Evolutionary conservation across 441 rosid species (phyloP), one percentile per base, ranked within the genome.

Genomic region (Euphorbia celastroides): DNA sequence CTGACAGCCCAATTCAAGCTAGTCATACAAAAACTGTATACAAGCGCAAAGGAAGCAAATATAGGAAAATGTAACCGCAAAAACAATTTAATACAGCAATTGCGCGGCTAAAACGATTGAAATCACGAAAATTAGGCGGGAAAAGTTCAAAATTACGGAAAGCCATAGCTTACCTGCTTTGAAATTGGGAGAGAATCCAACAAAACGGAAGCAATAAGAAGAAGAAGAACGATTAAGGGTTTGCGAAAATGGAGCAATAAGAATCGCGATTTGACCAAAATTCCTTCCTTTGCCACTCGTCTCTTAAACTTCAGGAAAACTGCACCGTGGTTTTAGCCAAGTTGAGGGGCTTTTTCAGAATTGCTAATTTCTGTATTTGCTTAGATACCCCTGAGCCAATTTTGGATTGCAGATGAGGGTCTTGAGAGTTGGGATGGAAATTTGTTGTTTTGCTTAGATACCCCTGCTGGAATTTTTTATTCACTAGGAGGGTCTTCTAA

Each of bases 271-370:
- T 60, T 25, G 38, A 51, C 52, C 65, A 42, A 60, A n/a, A 51
- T 48, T 68, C 34, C 66, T 60, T 32, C 32, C 17, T 60, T 68
- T 38, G 66, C 66, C 72, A 51, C 66, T 36, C 27, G 19, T 17
- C 27, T 12, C 28, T n/a, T 17, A 38, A 5, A 10, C 34, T 51
- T 34, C 13, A 36, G 23, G 59, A 32, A 17, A 50, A 16, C 8
- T n/a, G 9, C 51, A 25, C 11, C 50, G 65, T 56, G 7, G 41
- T 60, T 50, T 34, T 46, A 31, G 4, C 11, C 17, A 60, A 59
- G 12, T 50, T 34, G 20, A 25, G 57, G 65, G 71, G 71, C 59
- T 46, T 19, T 68, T 68, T 59, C 36, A 60, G 46, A 23, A 68
- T n/a, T 32, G 6, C 2, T 17, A 60, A 10, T 16, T 68, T 48